Conservation (phyloP, 352 stramenopile genomes). For the Aphanomyces astaci region DNA sequence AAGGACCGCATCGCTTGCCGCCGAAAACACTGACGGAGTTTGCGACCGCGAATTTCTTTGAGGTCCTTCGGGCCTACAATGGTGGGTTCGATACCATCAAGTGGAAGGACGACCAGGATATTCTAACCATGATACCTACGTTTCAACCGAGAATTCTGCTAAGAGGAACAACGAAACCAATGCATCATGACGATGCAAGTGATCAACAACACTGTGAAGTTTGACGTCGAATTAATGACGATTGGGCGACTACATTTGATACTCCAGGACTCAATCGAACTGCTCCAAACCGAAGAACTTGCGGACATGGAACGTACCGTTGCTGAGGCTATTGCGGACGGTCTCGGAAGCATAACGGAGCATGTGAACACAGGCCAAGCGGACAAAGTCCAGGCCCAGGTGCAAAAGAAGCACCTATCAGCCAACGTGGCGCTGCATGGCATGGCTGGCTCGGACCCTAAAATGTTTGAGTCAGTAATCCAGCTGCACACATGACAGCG, state of each 20-base stretch:
- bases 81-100: no score
- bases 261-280: background rate
- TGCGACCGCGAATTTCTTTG: no score
- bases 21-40: no score
- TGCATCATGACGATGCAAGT: background rate
- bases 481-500: background rate
- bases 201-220: background rate
- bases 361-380: background rate
- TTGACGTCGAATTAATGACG: background rate
- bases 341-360: background rate
- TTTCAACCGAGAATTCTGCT: background rate
- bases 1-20: no score
- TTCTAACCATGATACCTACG: no score
- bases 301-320: background rate
- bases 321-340: background rate
- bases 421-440: background rate
- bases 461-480: background rate
- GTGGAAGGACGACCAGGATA: no score
- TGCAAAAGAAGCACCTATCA: background rate
- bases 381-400: background rate
- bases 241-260: background rate
- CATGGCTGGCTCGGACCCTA: background rate
- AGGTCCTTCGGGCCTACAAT: no score
- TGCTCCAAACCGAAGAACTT: background rate
- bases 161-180: background rate